These are phyloP conservation scores for Sorghum bicolor DNA, from an alignment of 176 grass and related monocot genomes.

Conservation along the genomic window DNA sequence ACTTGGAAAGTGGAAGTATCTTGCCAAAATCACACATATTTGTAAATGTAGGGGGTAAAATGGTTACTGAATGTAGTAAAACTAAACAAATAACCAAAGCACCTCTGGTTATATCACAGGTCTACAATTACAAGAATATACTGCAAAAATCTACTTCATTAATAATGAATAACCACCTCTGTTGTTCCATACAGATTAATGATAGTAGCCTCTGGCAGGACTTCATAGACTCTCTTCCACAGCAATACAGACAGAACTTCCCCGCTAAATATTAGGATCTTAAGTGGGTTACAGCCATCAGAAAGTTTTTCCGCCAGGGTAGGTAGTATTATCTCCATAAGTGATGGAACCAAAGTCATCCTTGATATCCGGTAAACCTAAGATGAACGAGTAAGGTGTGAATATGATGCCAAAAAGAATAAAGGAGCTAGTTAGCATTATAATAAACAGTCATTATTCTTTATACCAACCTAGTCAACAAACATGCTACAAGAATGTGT, in stretches of 20 bases:
- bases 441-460: neutral
- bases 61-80: neutral
- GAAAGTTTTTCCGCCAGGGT: slow-evolving; percentile 38
- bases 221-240: slow-evolving; percentile 54
- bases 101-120: neutral
- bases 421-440: neutral
- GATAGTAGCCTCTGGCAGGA: slow-evolving; percentile 64
- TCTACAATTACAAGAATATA: neutral
- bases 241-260: slow-evolving; percentile 64
- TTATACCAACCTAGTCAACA: neutral
- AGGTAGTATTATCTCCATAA: slow-evolving; percentile 64
- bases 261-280: slow-evolving; percentile 79
- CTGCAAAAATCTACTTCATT: neutral
- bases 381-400: slow-evolving; percentile 7
- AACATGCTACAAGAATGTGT: slow-evolving; percentile 11
- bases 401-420: slow-evolving; percentile 13
- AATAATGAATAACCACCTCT: slow-evolving; percentile 54
- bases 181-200: slow-evolving; percentile 85
- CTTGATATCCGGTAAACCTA: slow-evolving; percentile 76
- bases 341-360: slow-evolving; percentile 73
- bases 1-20: neutral
- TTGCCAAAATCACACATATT: neutral
- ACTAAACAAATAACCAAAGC: neutral
- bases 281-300: slow-evolving; percentile 47
- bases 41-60: neutral